A percentile compares a stretch with the other conserved stretches of the same genome.
phyloP scores from a whole-genome alignment of 148 eudicot species.

The Fagopyrum esculentum region DNA sequence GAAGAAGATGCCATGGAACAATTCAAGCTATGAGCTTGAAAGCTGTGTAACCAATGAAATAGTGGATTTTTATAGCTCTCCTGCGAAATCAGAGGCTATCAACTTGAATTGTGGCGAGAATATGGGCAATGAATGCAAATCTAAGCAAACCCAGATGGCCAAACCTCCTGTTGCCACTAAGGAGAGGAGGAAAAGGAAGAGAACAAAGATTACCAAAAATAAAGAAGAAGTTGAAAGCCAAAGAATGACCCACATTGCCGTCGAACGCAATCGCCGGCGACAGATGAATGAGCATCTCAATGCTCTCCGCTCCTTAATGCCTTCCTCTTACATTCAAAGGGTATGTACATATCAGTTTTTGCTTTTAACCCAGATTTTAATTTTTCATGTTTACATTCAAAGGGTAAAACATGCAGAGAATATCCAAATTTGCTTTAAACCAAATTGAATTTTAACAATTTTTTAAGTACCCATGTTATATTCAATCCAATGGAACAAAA shows the following conservation, averaged over 20 bases:
- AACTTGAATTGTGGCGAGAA: conserved; percentile 1
- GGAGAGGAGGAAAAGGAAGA: conserved; percentile 23
- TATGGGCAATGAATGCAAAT: conserved; percentile 14
- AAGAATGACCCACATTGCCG: conserved; percentile 61
- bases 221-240: conserved; percentile 47
- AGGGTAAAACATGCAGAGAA: conserved; percentile 24
- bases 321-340: conserved; percentile 51
- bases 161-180: conserved; percentile 17
- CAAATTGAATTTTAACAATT: not conserved
- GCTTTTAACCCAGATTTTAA: not conserved
- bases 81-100: conserved; percentile 20
- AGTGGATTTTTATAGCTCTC: conserved; percentile 19
- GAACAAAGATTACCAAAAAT: conserved; percentile 22
- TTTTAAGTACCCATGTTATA: not conserved
- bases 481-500: conserved; percentile 3
- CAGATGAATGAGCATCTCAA: conserved; percentile 55
- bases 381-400: conserved; percentile 24
- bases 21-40: conserved; percentile 16
- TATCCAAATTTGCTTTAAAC: not conserved
- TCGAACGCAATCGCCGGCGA: conserved; percentile 46
- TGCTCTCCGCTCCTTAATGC: conserved; percentile 47
- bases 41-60: conserved; percentile 19
- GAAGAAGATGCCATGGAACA: conserved; percentile 12
- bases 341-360: conserved; percentile 17
- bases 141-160: conserved; percentile 16